phyloP scores from a whole-genome alignment of 1,139 yeast genomes.

The Pichia cactophila region DNA sequence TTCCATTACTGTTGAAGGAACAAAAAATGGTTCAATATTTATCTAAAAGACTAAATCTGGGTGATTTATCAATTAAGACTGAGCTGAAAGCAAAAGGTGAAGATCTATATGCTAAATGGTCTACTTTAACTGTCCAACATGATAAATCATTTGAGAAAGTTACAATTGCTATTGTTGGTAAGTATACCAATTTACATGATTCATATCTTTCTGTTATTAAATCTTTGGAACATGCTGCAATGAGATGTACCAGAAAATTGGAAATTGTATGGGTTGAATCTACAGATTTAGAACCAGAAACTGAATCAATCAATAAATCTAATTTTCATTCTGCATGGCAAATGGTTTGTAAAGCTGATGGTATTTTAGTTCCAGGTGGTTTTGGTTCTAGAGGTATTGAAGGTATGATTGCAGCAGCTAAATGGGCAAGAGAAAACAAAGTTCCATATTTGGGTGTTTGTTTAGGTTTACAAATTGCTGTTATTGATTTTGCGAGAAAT shows the following conservation, averaged over 20 bases:
- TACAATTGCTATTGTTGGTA: constrained; percentile 93
- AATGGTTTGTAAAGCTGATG: constrained; percentile 87
- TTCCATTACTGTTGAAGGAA: constrained; percentile 82
- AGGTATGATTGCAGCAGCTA: constrained; percentile 96
- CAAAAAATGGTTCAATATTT: constrained; percentile 79
- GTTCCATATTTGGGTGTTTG: constrained; percentile 96
- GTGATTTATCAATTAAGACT: constrained; percentile 41
- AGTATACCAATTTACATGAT: constrained; percentile 92
- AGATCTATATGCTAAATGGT: constrained; percentile 70
- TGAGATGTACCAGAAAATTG: constrained; percentile 78
- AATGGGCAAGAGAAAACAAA: constrained; percentile 93
- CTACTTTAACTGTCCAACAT: constrained; percentile 61
- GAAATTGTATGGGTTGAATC: constrained; percentile 96
- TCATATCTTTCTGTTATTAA: constrained; percentile 92
- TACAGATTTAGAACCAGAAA: constrained; percentile 72
- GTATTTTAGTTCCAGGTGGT: constrained; percentile 97
- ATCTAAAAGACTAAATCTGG: constrained; percentile 57
- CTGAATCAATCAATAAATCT: constrained; percentile 56
- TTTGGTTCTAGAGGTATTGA: constrained; percentile 96
- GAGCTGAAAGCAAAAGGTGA: constrained; percentile 60
- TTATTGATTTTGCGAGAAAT: constrained; percentile 84
- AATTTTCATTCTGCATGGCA: constrained; percentile 96
- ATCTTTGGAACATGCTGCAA: constrained; percentile 89
- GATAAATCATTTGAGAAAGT: constrained; percentile 83
- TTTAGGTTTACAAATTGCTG: constrained; percentile 95